Percentiles rank a stretch among this genome's conserved stretches.
phyloP scores from a whole-genome alignment of 192 early-diverging fungal genomes.

The Linderina pennispora region DNA sequence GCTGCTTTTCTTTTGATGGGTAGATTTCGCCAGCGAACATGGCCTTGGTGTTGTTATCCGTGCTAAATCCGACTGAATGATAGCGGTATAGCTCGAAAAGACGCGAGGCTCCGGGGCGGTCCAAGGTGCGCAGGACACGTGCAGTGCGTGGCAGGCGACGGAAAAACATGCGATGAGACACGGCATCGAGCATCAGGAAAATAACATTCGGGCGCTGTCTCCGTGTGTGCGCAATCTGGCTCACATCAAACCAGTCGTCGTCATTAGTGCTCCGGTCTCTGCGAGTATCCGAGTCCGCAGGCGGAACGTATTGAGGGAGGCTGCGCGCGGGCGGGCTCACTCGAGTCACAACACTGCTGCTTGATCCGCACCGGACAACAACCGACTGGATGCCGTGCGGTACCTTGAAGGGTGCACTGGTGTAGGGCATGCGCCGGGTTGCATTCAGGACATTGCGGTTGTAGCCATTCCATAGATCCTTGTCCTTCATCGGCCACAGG shows the following conservation, averaged over 20 bases:
- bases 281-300: conserved; percentile 23
- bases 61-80: conserved; percentile 49
- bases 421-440: conserved; percentile 13
- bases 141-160: conserved; percentile 48
- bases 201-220: conserved; percentile 44
- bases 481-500: conserved; percentile 42
- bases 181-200: conserved; percentile 50
- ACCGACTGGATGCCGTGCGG: conserved; percentile 36
- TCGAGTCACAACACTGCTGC: conserved; percentile 29
- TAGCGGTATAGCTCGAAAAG: conserved; percentile 51
- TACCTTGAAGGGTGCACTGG: conserved; percentile 18
- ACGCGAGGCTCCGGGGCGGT: conserved; percentile 18
- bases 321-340: conserved; percentile 18
- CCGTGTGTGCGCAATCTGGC: neutral
- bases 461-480: conserved; percentile 41
- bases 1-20: conserved; percentile 17
- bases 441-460: conserved; percentile 39
- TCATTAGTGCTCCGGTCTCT: neutral
- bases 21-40: conserved; percentile 41
- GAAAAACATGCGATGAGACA: conserved; percentile 48
- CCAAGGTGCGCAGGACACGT: conserved; percentile 12
- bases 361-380: conserved; percentile 42
- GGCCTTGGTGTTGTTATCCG: conserved; percentile 48
- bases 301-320: conserved; percentile 7
- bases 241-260: neutral